Base-by-base conservation (phyloP, 768 basidiomycete species). In the Lepiota subincarnata region DNA sequence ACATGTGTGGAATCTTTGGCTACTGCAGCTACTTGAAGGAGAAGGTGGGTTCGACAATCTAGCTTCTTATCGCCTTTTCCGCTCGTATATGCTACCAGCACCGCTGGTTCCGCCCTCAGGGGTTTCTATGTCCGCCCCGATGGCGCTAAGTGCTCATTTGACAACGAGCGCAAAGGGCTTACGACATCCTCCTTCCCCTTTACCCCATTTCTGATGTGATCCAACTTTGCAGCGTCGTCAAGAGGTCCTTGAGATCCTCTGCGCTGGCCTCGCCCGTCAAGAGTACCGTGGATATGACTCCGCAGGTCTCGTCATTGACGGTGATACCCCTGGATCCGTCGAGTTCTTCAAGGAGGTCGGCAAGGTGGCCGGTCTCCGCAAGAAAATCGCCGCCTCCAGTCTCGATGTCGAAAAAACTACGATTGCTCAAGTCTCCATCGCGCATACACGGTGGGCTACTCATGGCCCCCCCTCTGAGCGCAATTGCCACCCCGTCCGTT, bases 281-380 rank as follows among this genome's bases (percentile, higher is more conserved):
- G 97, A 99, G 69, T 99, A 99, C 72, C 89, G 97, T 66, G 97
- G 97, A 37, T 99, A 99, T 67, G 97, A 99, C 68, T 93, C 90
- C 60, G 97, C 96, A 18, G 91, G 91, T 62, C 72, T 93, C 40
- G 85, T 86, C 55, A 81, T 98, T 60, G 97, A 99, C 64, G 96
- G 94, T 38, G 95, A 98, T 75, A 84, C 85, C 60, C 73, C 83
- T 1, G 84, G 84, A 41, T 73, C 86, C 44, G 78, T 92, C 43
- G 55, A 89, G 45, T 92, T 84, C 74, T 98, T 95, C 84, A 98
- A 97, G 77, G 88, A 96, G 70, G 97, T 98, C 48, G 97, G 97
- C 69, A 99, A 99, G 70, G 97, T 99, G 50, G 87, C 87, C 41
- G 86, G 87, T 22, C 81, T 99, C 48, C 88, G 92, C 69, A 89